Evolutionary conservation across 129 eudicot genomes (phyloP).

Genomic region (Lactuca saligna): DNA sequence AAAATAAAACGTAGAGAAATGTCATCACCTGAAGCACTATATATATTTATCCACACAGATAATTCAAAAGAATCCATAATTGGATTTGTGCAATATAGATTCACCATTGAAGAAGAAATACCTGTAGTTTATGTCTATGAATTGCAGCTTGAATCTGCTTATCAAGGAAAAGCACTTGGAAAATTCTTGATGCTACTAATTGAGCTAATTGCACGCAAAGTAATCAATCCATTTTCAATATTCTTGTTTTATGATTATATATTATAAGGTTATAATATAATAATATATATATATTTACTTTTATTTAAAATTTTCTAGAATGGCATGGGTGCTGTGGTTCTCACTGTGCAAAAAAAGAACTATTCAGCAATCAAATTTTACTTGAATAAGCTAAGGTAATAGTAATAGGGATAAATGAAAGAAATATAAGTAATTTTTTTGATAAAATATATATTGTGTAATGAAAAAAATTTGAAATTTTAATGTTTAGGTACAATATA

Average conservation of each 20-base stretch:
- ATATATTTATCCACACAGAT: slow-evolving; percentile 56
- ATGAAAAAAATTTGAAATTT: slow-evolving; percentile 11
- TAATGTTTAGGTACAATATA: slow-evolving; percentile 59
- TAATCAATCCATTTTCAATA: slow-evolving; percentile 24
- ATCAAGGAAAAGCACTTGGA: slow-evolving; percentile 87
- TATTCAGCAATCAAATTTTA: slow-evolving; percentile 71
- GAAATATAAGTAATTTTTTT: background rate
- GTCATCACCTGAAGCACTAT: slow-evolving; percentile 77
- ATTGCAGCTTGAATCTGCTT: slow-evolving; percentile 79
- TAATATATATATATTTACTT: slow-evolving; percentile 13
- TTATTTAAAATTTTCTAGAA: slow-evolving; percentile 42
- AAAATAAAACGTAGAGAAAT: slow-evolving; percentile 80
- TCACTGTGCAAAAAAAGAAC: slow-evolving; percentile 86
- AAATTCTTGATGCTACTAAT: slow-evolving; percentile 76
- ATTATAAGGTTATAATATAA: background rate
- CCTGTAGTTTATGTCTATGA: slow-evolving; percentile 94
- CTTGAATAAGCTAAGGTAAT: slow-evolving; percentile 51
- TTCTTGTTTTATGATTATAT: background rate
- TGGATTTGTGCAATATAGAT: slow-evolving; percentile 90
- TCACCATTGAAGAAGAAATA: slow-evolving; percentile 76
- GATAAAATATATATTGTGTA: background rate
- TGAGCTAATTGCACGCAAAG: slow-evolving; percentile 82
- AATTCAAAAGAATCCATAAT: slow-evolving; percentile 36
- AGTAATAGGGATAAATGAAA: slow-evolving; percentile 15
- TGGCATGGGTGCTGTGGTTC: slow-evolving; percentile 84